A percentile compares a stretch with the other conserved stretches of the same genome.
Conservation (phyloP, 2,329 filamentous ascomycete genomes). For the Lecanicillium sp. region DNA sequence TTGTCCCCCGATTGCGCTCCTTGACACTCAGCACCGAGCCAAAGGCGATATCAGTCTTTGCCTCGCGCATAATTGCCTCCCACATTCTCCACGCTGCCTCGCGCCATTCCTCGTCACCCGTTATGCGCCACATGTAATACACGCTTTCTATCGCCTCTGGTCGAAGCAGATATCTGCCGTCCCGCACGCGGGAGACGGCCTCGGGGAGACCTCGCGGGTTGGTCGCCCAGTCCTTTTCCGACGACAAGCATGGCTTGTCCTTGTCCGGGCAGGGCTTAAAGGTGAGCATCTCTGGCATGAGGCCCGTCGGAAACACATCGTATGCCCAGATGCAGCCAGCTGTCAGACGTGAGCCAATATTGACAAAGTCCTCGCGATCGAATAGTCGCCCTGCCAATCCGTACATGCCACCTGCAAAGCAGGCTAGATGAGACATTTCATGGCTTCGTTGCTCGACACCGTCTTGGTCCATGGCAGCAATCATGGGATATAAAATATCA, state of each 20-base stretch:
- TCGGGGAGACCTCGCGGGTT: constrained; percentile 3
- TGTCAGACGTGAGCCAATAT: constrained; percentile 38
- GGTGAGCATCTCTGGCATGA: constrained; percentile 44
- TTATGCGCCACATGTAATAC: constrained; percentile 43
- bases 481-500: constrained; percentile 54
- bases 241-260: constrained; percentile 11
- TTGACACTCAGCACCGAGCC: constrained; percentile 31
- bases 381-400: constrained; percentile 58
- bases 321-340: constrained; percentile 49
- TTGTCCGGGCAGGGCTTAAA: constrained; percentile 26
- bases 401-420: constrained; percentile 65
- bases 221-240: too few species aligned
- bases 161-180: constrained; percentile 34
- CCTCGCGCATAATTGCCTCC: constrained; percentile 30
- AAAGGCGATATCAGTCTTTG: constrained; percentile 34
- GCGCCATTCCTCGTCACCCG: constrained; percentile 33
- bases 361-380: constrained; percentile 34
- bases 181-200: constrained; percentile 19
- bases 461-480: constrained; percentile 24
- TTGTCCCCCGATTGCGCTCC: constrained; percentile 20
- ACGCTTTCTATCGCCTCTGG: constrained; percentile 45
- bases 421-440: constrained; percentile 52
- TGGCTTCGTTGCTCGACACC: constrained; percentile 20
- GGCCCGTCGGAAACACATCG: constrained; percentile 36
- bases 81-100: constrained; percentile 42